These are phyloP conservation scores for Capsicum chinense DNA, from an alignment of 257 asterid genomes.

Conservation along the genomic window DNA sequence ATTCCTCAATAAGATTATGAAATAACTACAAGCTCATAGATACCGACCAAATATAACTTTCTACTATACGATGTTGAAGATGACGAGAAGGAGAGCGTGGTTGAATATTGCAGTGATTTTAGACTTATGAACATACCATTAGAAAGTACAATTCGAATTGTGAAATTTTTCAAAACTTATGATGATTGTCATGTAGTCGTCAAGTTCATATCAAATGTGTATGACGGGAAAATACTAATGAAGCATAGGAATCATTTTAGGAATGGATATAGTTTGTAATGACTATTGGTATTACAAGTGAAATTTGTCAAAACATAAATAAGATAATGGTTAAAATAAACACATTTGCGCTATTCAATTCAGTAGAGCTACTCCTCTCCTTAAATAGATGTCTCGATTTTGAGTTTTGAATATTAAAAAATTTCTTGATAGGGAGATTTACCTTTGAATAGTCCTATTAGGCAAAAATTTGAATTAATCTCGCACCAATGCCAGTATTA, in stretches of 20 bases:
- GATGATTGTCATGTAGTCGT: background rate
- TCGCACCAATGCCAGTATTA: no score
- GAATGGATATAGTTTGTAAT: background rate
- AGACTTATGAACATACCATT: no score
- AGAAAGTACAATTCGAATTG: constrained; percentile 51
- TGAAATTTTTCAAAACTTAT: constrained; percentile 40
- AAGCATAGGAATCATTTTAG: background rate
- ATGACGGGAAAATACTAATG: background rate
- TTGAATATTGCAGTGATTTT: constrained; percentile 48
- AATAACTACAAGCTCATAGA: constrained; percentile 45
- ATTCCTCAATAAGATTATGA: no score
- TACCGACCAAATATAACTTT: constrained; percentile 64
- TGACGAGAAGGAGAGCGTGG: constrained; percentile 59
- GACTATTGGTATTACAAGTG: background rate
- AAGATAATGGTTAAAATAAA: no score
- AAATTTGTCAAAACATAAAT: no score
- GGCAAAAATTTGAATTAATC: no score
- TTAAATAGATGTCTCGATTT: no score
- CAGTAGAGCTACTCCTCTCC: no score
- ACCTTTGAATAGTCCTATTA: no score
- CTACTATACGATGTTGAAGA: constrained; percentile 53
- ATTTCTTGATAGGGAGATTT: no score
- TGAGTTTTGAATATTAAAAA: no score
- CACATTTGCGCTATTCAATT: no score
- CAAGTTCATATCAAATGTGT: background rate